Evolutionary conservation across 2,329 filamentous ascomycete genomes (phyloP), one percentile per base, ranked within the genome.

Genomic region (Fusarium sp.): DNA sequence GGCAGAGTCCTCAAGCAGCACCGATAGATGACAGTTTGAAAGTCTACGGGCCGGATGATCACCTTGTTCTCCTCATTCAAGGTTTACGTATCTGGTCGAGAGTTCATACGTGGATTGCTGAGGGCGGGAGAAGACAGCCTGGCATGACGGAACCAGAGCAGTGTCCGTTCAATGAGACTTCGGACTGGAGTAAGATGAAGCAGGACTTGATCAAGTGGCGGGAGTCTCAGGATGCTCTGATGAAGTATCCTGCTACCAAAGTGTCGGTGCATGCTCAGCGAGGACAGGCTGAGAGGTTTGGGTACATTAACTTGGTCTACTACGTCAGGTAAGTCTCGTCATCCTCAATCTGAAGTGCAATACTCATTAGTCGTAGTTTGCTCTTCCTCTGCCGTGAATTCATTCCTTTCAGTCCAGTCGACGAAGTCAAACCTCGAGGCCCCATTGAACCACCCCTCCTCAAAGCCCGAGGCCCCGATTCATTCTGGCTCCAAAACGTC

Each of bases 281-380:
- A 5, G 73, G 76, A 22, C 77, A 78, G 7, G 77, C 74, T 3
- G 77, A 78, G 56, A 70, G 61, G 18, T 78, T 78, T 39, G 77
- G 75, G 4, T 76, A 77, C 20, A 64, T 78, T 28, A 78, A 78
- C 34, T 28, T 78, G 13, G 72, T 78, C 0, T 78, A 78, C 66
- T 78, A 78, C 38, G 50, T 78, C 41, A 77, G 75, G 77, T 78
- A 24, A 59, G 50, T 0, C 15, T 4, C 5, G 2, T 0, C 13
- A 12, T 0, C 1, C 13, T 10, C 5, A 14, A 0, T 5, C 1
- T 10, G 1, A 8, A 24, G 10, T 22, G 17, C 2, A 2, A 3
- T 41, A 14, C 42, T 56, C 0, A 69, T 12, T 2, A 17, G 9
- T 2, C 1, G 2, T 3, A 78, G 76, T 14, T 17, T 74, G 0